phyloP scores from a whole-genome alignment of 2,329 filamentous ascomycete genomes.

The Penicillium sp. region DNA sequence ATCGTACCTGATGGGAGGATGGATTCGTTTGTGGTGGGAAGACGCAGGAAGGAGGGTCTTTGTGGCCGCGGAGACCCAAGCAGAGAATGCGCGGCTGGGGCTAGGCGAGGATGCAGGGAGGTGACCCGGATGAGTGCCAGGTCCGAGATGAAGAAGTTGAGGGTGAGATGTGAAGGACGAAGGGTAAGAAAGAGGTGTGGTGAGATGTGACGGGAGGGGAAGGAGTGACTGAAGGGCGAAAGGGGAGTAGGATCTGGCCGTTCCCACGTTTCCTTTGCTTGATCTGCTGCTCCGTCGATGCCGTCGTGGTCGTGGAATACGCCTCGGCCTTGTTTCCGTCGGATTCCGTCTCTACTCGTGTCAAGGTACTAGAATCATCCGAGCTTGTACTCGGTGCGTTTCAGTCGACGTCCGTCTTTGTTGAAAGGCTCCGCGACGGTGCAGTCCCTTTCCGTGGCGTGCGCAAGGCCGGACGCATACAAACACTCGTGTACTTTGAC shows the following conservation, averaged over 20 bases:
- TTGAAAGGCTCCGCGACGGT: neutral
- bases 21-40: constrained; percentile 26
- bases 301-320: neutral
- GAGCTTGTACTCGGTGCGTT: neutral
- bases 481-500: neutral
- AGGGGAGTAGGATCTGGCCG: constrained; percentile 1
- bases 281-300: neutral
- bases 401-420: neutral
- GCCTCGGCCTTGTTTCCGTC: neutral
- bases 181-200: constrained; percentile 1
- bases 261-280: neutral
- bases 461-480: neutral
- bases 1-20: constrained; percentile 22
- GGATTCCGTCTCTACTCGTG: neutral
- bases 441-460: neutral
- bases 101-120: constrained; percentile 27
- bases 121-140: constrained; percentile 9
- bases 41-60: constrained; percentile 26
- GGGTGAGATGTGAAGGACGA: neutral
- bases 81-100: constrained; percentile 27
- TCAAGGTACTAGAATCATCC: neutral
- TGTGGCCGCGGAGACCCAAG: constrained; percentile 24
- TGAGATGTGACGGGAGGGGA: constrained; percentile 1
- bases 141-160: constrained; percentile 1
- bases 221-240: neutral